Evolutionary conservation across 1,139 yeast species (phyloP).

Genomic region (Sugiyamaella pinicola): DNA sequence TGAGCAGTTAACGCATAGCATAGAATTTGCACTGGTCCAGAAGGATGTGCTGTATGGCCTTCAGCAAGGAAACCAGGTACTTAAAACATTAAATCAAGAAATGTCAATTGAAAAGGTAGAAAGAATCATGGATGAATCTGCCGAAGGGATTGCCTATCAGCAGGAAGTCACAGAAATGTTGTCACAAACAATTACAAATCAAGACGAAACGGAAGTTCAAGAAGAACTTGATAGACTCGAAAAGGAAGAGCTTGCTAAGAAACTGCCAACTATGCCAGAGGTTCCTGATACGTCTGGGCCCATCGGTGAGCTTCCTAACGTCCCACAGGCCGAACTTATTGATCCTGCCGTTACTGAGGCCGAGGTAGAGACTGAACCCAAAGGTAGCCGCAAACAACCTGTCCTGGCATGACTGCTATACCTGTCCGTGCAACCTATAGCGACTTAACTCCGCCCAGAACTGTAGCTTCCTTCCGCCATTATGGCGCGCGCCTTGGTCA

Average conservation of each 20-base stretch:
- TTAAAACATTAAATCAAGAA: slow-evolving; percentile 73
- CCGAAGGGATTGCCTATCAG: slow-evolving; percentile 79
- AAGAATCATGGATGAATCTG: slow-evolving; percentile 76
- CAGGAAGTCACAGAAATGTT: slow-evolving; percentile 56
- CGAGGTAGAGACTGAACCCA: no score
- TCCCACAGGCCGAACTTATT: slow-evolving; percentile 35
- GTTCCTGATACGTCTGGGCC: slow-evolving; percentile 27
- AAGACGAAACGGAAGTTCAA: slow-evolving; percentile 68
- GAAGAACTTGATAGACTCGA: slow-evolving; percentile 60
- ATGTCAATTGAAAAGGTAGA: slow-evolving; percentile 81
- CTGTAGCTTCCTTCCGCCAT: neutral
- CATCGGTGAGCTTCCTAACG: slow-evolving; percentile 26
- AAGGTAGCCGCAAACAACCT: slow-evolving; percentile 24
- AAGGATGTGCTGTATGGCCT: slow-evolving; percentile 81
- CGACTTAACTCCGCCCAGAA: no score
- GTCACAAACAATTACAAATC: slow-evolving; percentile 50
- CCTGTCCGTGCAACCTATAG: no score
- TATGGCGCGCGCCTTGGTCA: no score
- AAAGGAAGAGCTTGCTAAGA: slow-evolving; percentile 43
- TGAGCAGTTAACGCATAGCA: slow-evolving; percentile 54
- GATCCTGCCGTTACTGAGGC: slow-evolving; percentile 24
- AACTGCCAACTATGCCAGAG: slow-evolving; percentile 33
- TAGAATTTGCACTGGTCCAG: slow-evolving; percentile 88
- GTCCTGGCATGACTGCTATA: slow-evolving; percentile 19
- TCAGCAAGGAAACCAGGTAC: slow-evolving; percentile 73